Conservation (phyloP, 495 filamentous ascomycete genomes). For the Tetracladium setigerum region DNA sequence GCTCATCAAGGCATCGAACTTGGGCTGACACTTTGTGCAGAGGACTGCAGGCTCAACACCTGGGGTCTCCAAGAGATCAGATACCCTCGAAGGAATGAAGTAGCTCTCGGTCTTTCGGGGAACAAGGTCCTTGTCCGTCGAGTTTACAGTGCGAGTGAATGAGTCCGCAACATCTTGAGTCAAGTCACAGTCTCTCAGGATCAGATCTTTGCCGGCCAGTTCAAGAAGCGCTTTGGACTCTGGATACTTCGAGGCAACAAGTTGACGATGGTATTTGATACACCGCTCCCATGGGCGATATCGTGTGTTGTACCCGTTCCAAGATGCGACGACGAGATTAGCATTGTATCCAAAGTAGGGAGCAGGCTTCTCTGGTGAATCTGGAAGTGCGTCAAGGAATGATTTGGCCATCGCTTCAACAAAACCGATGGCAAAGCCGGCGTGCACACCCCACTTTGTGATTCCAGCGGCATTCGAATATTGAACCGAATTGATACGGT, state of each 20-base stretch:
- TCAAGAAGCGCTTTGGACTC: neutral
- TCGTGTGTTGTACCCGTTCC: neutral
- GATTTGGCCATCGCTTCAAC: neutral
- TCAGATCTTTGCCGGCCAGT: too few relatives aligned
- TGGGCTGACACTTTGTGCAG: too few relatives aligned
- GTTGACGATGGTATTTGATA: neutral
- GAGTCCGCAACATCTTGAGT: too few relatives aligned
- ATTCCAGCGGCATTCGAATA: neutral
- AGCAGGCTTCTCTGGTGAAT: neutral
- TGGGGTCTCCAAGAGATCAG: too few relatives aligned
- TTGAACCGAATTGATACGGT: neutral
- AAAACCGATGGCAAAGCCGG: neutral
- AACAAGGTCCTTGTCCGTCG: too few relatives aligned
- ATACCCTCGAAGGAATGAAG: too few relatives aligned
- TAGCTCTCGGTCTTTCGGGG: too few relatives aligned
- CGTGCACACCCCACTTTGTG: neutral
- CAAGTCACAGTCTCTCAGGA: too few relatives aligned
- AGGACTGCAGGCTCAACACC: too few relatives aligned
- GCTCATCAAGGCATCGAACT: too few relatives aligned
- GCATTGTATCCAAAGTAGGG: neutral
- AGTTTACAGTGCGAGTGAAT: too few relatives aligned
- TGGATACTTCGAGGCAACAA: neutral
- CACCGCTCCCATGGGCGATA: neutral
- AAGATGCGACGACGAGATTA: neutral
- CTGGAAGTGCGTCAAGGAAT: neutral